A percentile compares a stretch with the other conserved stretches of the same genome.
Conservation (phyloP, 2,329 filamentous ascomycete species). For the Cordyceps farinosa region DNA sequence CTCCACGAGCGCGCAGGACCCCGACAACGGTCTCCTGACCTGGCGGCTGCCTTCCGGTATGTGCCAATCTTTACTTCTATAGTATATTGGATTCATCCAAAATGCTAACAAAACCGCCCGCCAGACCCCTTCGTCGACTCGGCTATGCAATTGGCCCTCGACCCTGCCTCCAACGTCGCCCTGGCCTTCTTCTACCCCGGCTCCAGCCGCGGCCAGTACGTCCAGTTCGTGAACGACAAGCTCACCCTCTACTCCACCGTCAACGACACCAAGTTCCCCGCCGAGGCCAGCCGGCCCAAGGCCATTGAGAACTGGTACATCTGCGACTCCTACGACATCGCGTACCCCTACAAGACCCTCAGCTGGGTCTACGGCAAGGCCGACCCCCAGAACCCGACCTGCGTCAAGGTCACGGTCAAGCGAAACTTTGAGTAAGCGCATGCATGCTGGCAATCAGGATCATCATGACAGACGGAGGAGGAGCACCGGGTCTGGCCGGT, state of each 20-base stretch:
- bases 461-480: background rate
- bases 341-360: slow-evolving; percentile 17
- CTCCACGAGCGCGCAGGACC: background rate
- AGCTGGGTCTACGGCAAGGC: slow-evolving; percentile 17
- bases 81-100: too few species aligned
- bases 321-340: slow-evolving; percentile 11
- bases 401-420: slow-evolving; percentile 15
- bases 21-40: slow-evolving; percentile 7
- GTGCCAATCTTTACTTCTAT: background rate
- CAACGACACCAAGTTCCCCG: slow-evolving; percentile 15
- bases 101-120: background rate
- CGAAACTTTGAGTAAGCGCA: slow-evolving; percentile 9
- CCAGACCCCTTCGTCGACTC: slow-evolving; percentile 8
- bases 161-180: slow-evolving; percentile 15
- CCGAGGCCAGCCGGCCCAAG: background rate
- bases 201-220: background rate
- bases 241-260: background rate
- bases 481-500: background rate
- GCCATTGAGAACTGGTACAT: slow-evolving; percentile 6
- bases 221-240: slow-evolving; percentile 6
- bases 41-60: slow-evolving; percentile 14
- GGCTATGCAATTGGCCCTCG: background rate
- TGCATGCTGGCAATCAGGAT: background rate
- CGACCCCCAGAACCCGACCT: slow-evolving; percentile 16
- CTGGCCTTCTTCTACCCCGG: slow-evolving; percentile 15